Conservation (phyloP, 495 filamentous ascomycete species). For the Talaromyces liani region DNA sequence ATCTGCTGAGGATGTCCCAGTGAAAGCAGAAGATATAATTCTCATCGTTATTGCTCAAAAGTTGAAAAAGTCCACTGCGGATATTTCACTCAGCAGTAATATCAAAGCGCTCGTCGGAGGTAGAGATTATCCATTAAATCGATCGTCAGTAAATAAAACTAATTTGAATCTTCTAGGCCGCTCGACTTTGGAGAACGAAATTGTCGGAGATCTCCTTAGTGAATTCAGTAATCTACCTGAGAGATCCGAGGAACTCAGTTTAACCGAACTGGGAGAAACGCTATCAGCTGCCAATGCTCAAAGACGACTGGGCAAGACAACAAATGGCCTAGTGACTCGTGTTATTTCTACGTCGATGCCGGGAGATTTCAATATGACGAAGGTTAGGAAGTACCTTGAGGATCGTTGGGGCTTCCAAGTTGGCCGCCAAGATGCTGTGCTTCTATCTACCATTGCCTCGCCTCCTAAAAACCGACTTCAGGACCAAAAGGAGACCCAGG, state of each 20-base stretch:
- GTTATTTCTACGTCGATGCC: constrained; percentile 88
- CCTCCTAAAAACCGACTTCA: constrained; percentile 83
- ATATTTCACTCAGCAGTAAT: constrained; percentile 91
- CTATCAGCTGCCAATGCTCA: neutral
- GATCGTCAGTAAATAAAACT: neutral
- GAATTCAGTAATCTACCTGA: neutral
- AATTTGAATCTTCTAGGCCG: neutral
- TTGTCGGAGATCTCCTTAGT: neutral
- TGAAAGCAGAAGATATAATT: neutral
- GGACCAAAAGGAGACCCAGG: constrained; percentile 83
- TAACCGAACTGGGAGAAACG: neutral
- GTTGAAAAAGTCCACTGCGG: constrained; percentile 81
- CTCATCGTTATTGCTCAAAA: constrained; percentile 93
- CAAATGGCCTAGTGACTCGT: neutral
- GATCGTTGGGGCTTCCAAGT: constrained; percentile 82
- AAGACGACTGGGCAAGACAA: neutral
- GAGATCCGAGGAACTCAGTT: neutral
- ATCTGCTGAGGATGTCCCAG: neutral
- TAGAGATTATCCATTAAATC: neutral
- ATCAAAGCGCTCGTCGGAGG: constrained; percentile 98
- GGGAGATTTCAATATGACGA: constrained; percentile 95
- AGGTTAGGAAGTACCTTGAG: constrained; percentile 86
- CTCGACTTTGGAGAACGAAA: neutral
- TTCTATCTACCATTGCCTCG: constrained; percentile 83
- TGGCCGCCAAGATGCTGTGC: constrained; percentile 84